A percentile compares a stretch with the other conserved stretches of the same genome.
Conservation (phyloP, 805 yeast species). For the Schwanniomyces yamadae region DNA sequence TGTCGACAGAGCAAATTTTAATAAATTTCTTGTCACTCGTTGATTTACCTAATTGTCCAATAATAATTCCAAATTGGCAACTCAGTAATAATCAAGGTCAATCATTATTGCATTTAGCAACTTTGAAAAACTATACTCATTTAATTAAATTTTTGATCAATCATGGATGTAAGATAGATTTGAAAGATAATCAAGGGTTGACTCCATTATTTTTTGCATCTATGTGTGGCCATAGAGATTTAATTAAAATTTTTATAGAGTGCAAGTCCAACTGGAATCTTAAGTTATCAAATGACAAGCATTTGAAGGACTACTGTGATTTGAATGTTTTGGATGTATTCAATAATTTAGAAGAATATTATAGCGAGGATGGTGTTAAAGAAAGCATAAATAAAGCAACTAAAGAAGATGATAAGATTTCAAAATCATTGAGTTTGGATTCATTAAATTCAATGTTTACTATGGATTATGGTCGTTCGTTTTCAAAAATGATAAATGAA, state of each 20-base stretch:
- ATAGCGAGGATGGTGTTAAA: slow-evolving; percentile 8
- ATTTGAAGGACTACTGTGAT: slow-evolving; percentile 43
- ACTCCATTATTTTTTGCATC: slow-evolving; percentile 90
- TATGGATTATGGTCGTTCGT: slow-evolving; percentile 37
- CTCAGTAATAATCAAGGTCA: slow-evolving; percentile 83
- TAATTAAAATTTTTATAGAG: slow-evolving; percentile 59
- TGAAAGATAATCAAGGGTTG: slow-evolving; percentile 74
- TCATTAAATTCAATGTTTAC: slow-evolving; percentile 41
- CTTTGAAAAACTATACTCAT: slow-evolving; percentile 66
- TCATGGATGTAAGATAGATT: slow-evolving; percentile 66
- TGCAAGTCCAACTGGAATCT: slow-evolving; percentile 61
- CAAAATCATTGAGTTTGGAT: slow-evolving; percentile 36
- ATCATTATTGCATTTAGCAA: slow-evolving; percentile 82
- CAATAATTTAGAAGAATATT: slow-evolving; percentile 20
- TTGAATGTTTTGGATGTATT: slow-evolving; percentile 44
- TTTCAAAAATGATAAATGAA: slow-evolving; percentile 39
- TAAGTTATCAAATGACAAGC: slow-evolving; percentile 50
- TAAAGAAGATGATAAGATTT: slow-evolving; percentile 14
- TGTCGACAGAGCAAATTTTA: slow-evolving; percentile 50
- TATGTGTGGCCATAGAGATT: slow-evolving; percentile 66
- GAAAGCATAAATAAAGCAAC: too few relatives aligned
- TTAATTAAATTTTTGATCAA: slow-evolving; percentile 64
- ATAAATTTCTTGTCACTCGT: slow-evolving; percentile 56
- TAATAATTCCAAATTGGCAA: slow-evolving; percentile 70
- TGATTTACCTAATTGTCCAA: slow-evolving; percentile 62